Evolutionary conservation across 192 early-diverging fungal species (phyloP), one percentile per base, ranked within the genome.

Genomic region (Linnemannia elongata): DNA sequence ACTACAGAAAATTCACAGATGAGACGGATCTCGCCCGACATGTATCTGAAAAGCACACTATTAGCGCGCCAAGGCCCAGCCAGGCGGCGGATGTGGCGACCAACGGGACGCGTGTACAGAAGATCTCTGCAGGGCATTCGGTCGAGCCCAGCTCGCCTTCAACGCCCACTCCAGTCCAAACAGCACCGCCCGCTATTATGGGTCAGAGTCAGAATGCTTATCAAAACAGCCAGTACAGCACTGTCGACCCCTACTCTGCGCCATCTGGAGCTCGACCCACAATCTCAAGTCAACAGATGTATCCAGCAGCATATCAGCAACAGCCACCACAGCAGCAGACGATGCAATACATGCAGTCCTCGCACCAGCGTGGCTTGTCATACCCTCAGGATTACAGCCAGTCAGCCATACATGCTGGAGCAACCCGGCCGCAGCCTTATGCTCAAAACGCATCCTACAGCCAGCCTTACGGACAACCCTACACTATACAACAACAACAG

Each of bases 401-500:
- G n/a, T 49, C 30, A 6, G 35, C 45, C 10, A 35, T 74, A 35
- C 72, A 45, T 4, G 1, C 57, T 45, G 82, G 57, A 70, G 63
- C 44, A 24, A n/a, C 73, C 6, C 54, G 77, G 27, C 47, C 82
- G 27, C 83, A 79, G 49, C 69, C 73, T 44, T 85, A 80, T 76
- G 12, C 66, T 13, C 76, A 72, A 52, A 45, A 22, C 27, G 20
- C 44, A n/a, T 36, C 63, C 7, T 72, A 82, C 63, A 55, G 39
- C 42, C 81, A 82, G 22, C 27, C 27, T 22, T 82, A 82, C 44
- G 75, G 81, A 41, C 75, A 76, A 38, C 27, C 49, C 1, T 77
- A 82, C 12, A 18, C 60, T 2, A 69, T 78, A 45, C 76, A 77
- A 33, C 72, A 75, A 35, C 80, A 74, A 1, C 80, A 82, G 72